Base-by-base conservation (phyloP, 306 rosid species). In the Nissolia schottii region DNA sequence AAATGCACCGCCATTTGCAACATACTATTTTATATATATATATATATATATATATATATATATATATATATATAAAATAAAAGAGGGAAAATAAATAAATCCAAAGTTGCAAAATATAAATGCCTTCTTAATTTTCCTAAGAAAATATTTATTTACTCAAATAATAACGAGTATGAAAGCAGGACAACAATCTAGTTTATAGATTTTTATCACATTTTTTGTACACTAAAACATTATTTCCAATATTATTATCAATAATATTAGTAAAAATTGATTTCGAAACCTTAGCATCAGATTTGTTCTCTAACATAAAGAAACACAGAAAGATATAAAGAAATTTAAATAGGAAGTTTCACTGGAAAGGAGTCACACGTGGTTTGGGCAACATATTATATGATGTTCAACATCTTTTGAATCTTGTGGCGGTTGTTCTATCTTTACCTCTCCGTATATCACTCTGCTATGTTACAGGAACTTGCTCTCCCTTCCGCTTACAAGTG, bases 1-100 rank as follows among this genome's bases (percentile, higher is more conserved):
- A 71, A 71, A 71, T 65, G 63, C 81, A 76, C 85, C 85, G 85
- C 38, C 85, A 71, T 31, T 11, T 51, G 38, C 16, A 9, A 19
- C 35, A 45, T 27, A 72, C 37, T n/a, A n/a, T n/a, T n/a, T n/a
- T n/a, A n/a, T n/a, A n/a, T n/a, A n/a, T n/a, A n/a, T n/a, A n/a
- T n/a, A n/a, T n/a, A n/a, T n/a, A n/a, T n/a, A n/a, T n/a, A n/a
- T n/a, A n/a, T n/a, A n/a, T n/a, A n/a, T n/a, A n/a, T n/a, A n/a
- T n/a, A n/a, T n/a, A n/a, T n/a, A n/a, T n/a, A n/a, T n/a, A n/a
- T n/a, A n/a, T n/a, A n/a, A n/a, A n/a, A n/a, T n/a, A n/a, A n/a
- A n/a, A n/a, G n/a, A 34, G 11, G 10, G 14, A 61, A 28, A 32
- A n/a, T 1, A 8, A 13, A 3, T 28, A 24, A 20, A 20, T 35